Conservation (phyloP, 2,329 filamentous ascomycete genomes). For the Endocalyx cinctus region DNA sequence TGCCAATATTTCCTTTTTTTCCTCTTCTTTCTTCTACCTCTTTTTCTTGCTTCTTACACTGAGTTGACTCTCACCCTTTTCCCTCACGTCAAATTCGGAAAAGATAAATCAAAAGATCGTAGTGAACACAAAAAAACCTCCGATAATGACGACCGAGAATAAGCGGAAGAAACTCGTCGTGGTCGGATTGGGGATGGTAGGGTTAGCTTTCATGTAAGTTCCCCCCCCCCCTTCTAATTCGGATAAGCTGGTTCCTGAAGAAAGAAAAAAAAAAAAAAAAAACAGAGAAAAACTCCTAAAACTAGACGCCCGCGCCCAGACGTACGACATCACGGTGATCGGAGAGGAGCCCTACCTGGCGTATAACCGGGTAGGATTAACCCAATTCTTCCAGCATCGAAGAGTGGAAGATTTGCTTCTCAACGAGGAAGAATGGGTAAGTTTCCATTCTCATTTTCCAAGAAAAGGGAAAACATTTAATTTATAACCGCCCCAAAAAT, state of each 20-base stretch:
- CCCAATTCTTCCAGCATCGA: conserved; percentile 83
- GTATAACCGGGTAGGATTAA: conserved; percentile 87
- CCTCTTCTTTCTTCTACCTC: background rate
- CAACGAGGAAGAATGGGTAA: conserved; percentile 77
- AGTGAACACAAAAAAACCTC: too few relatives aligned
- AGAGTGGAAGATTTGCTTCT: conserved; percentile 84
- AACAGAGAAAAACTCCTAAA: conserved; percentile 85
- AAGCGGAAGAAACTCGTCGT: conserved; percentile 68
- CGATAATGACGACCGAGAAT: conserved; percentile 36
- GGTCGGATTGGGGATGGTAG: conserved; percentile 89
- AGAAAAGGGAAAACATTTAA: too few relatives aligned
- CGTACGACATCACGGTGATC: conserved; percentile 80
- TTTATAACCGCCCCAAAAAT: too few relatives aligned
- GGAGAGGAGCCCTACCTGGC: conserved; percentile 84
- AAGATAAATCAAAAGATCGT: too few relatives aligned
- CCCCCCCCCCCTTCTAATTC: too few relatives aligned
- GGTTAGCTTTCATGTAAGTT: conserved; percentile 78
- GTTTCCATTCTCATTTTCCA: conserved; percentile 12
- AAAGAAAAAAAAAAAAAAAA: too few relatives aligned
- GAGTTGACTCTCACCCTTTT: too few relatives aligned
- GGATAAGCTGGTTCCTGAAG: too few relatives aligned
- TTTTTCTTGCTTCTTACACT: too few relatives aligned
- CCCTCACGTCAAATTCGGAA: too few relatives aligned
- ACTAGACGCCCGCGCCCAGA: conserved; percentile 67
- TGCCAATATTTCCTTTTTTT: conserved; percentile 3